Evolutionary conservation across 345 rosid genomes (phyloP).

Genomic region (Sonneratia alba): DNA sequence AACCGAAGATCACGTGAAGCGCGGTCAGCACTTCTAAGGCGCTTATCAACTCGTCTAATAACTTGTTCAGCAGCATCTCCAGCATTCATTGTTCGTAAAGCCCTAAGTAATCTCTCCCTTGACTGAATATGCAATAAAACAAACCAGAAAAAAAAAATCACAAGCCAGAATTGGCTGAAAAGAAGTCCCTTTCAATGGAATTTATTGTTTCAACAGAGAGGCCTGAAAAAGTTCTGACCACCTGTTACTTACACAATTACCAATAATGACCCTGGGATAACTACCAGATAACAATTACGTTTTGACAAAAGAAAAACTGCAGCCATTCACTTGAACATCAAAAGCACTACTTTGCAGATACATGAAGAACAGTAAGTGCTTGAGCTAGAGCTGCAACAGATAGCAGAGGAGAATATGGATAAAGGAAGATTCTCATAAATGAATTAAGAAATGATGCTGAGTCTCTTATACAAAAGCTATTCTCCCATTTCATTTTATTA

Average conservation of each 20-base stretch:
- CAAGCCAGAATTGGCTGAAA: neutral
- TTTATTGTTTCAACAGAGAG: neutral
- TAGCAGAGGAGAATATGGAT: neutral
- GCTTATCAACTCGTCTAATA: constrained; percentile 87
- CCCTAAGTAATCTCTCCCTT: constrained; percentile 73
- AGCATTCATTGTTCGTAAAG: constrained; percentile 77
- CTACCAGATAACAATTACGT: neutral
- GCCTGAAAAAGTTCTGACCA: neutral
- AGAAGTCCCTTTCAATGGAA: neutral
- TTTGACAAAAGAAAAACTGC: neutral
- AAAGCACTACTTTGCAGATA: neutral
- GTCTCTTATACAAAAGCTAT: neutral
- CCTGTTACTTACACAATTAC: neutral
- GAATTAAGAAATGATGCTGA: neutral
- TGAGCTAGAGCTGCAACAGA: neutral
- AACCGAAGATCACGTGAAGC: constrained; percentile 64
- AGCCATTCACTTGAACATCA: neutral
- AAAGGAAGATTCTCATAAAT: neutral
- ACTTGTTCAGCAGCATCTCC: constrained; percentile 96
- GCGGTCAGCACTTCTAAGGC: constrained; percentile 73
- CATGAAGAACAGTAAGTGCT: neutral
- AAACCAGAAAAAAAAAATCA: neutral
- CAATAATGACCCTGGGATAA: neutral
- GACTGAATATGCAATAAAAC: constrained; percentile 39
- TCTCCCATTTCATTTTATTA: neutral